A percentile compares a stretch with the other conserved stretches of the same genome.
These are phyloP conservation scores for Kockiozyma suomiensis DNA, from an alignment of 805 yeast genomes.

Conservation along the genomic window DNA sequence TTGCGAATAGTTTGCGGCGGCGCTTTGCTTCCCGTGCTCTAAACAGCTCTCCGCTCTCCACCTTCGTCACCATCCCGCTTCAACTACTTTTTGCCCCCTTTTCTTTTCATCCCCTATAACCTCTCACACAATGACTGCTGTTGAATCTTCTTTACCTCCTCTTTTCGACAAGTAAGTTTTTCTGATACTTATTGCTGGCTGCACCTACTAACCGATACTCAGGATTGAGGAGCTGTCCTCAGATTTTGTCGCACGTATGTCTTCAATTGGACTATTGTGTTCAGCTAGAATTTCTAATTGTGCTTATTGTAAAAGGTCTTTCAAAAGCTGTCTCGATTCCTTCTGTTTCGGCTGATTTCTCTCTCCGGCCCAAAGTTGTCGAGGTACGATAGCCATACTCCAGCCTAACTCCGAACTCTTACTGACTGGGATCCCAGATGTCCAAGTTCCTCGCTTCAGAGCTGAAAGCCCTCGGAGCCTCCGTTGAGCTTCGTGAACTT, in stretches of 20 bases:
- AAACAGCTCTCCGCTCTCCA: too few species aligned
- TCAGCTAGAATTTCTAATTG: neutral
- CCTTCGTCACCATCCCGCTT: neutral
- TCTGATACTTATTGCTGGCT: neutral
- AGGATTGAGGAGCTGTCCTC: slow-evolving; percentile 31
- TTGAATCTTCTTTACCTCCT: slow-evolving; percentile 22
- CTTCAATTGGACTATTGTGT: neutral
- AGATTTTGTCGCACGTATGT: slow-evolving; percentile 24
- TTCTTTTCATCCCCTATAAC: neutral
- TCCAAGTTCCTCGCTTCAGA: slow-evolving; percentile 77
- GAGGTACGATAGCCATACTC: slow-evolving; percentile 41
- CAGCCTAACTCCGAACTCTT: neutral
- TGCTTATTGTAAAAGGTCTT: slow-evolving; percentile 53
- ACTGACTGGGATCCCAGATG: slow-evolving; percentile 49
- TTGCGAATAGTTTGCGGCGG: slow-evolving; percentile 8
- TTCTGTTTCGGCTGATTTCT: slow-evolving; percentile 90
- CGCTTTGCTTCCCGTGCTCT: neutral
- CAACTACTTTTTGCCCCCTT: neutral
- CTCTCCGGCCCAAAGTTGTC: slow-evolving; percentile 83
- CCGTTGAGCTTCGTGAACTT: slow-evolving; percentile 74
- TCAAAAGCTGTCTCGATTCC: slow-evolving; percentile 89
- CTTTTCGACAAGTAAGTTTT: slow-evolving; percentile 25
- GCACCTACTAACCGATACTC: neutral
- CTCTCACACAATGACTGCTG: slow-evolving; percentile 21
- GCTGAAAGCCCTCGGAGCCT: slow-evolving; percentile 71